Conservation (phyloP, 1,284 basidiomycete species). For the Fomitiporia mediterranea region DNA sequence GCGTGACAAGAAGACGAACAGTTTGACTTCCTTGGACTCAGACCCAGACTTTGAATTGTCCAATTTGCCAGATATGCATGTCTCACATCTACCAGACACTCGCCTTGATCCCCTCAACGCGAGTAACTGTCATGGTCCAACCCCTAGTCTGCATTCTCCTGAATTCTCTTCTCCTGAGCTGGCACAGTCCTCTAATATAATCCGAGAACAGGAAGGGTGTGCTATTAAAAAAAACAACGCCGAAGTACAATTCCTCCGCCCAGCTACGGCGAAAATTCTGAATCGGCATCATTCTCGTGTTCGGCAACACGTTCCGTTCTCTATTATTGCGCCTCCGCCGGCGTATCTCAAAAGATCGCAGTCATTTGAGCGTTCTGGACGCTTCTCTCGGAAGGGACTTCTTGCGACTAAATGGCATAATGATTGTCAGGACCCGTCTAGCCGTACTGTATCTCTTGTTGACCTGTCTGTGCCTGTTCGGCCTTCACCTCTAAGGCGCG, state of each 20-base stretch:
- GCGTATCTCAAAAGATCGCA: slow-evolving; percentile 1
- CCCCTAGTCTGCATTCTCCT: not conserved
- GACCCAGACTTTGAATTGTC: not conserved
- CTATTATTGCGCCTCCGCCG: slow-evolving; percentile 6
- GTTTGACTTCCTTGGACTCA: not conserved
- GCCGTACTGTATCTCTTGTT: not conserved
- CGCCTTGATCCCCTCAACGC: not conserved
- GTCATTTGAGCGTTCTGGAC: not conserved
- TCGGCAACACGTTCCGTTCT: slow-evolving; percentile 12
- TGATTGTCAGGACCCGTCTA: not conserved
- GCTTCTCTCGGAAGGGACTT: not conserved
- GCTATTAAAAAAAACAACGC: no score
- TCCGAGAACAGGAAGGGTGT: no score
- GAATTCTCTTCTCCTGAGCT: not conserved
- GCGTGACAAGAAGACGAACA: not conserved
- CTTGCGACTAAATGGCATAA: not conserved
- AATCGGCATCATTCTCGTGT: slow-evolving; percentile 15
- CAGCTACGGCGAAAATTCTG: not conserved
- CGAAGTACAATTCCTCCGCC: not conserved
- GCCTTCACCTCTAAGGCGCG: slow-evolving; percentile 9
- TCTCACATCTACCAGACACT: not conserved
- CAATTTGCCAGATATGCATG: not conserved
- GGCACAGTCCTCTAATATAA: no score
- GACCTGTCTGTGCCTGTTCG: slow-evolving; percentile 5
- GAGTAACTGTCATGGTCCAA: not conserved